Conservation (phyloP, 2,329 filamentous ascomycete genomes). For the Scedosporium boydii region DNA sequence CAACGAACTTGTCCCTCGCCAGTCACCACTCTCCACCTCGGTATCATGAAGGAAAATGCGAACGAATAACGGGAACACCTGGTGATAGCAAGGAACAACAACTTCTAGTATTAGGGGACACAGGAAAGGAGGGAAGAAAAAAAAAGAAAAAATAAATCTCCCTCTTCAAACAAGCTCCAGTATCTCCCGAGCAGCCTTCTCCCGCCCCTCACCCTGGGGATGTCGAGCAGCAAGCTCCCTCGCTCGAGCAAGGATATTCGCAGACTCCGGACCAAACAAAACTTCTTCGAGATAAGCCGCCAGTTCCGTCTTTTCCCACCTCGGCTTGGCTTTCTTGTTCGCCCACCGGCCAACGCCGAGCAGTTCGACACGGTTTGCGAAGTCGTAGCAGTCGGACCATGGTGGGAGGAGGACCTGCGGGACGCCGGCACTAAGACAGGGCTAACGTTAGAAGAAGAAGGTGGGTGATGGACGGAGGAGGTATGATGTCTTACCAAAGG, state of each 20-base stretch:
- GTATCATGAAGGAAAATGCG: no score
- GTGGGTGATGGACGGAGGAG: no score
- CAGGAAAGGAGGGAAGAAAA: no score
- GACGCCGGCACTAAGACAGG: slow-evolving; percentile 26
- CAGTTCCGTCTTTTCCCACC: slow-evolving; percentile 10
- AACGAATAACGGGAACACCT: no score
- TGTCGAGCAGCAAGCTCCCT: background rate
- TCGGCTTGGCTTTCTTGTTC: slow-evolving; percentile 13
- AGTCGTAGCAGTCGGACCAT: slow-evolving; percentile 39
- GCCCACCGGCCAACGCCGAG: slow-evolving; percentile 29
- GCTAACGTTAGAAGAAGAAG: no score
- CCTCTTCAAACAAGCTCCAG: background rate
- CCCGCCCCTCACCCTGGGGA: background rate
- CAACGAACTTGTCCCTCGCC: no score
- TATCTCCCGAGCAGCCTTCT: background rate
- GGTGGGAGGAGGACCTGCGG: slow-evolving; percentile 34
- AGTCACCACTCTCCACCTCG: no score
- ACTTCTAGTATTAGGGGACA: no score
- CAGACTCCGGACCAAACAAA: background rate
- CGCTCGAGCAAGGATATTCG: background rate
- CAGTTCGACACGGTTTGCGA: slow-evolving; percentile 30
- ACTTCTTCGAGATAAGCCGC: background rate
- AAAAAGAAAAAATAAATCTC: no score
- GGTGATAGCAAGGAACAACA: no score
- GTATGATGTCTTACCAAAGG: slow-evolving; percentile 15